These are phyloP conservation scores for Clonostachys byssicola DNA, from an alignment of 2,329 filamentous ascomycete genomes.

Conservation along the genomic window DNA sequence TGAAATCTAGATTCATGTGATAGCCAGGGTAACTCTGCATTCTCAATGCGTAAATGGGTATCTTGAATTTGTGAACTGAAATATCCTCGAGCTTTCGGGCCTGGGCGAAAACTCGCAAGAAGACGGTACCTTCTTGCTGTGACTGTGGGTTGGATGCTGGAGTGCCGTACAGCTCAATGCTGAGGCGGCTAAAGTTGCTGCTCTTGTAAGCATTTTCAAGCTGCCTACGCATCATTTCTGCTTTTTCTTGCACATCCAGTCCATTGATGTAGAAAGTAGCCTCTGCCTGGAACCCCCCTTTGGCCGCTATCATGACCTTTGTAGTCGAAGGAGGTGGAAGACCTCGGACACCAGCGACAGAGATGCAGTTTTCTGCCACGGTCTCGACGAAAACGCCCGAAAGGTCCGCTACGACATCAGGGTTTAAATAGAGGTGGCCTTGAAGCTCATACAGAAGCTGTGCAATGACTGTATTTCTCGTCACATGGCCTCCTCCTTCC, in stretches of 20 bases:
- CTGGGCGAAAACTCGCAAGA: constrained; percentile 40
- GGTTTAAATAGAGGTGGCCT: constrained; percentile 36
- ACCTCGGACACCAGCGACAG: constrained; percentile 19
- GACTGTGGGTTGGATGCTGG: constrained; percentile 28
- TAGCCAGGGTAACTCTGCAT: constrained; percentile 37
- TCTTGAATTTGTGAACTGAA: constrained; percentile 26
- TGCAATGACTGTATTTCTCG: constrained; percentile 20
- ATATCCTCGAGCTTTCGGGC: constrained; percentile 28
- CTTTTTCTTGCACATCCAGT: constrained; percentile 35
- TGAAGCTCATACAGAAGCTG: constrained; percentile 42
- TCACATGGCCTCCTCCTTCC: constrained; percentile 28
- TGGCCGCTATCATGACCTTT: constrained; percentile 35
- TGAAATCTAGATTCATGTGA: constrained; percentile 36
- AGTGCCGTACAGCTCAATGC: constrained; percentile 28
- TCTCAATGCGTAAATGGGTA: constrained; percentile 27
- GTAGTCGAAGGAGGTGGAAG: constrained; percentile 20
- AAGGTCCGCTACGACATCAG: constrained; percentile 34
- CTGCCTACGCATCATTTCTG: constrained; percentile 34
- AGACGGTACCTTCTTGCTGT: constrained; percentile 44
- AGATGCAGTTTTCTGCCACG: constrained; percentile 18
- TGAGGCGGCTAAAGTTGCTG: constrained; percentile 26
- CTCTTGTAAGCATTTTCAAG: constrained; percentile 22
- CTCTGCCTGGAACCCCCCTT: constrained; percentile 38
- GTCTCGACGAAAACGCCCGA: constrained; percentile 39
- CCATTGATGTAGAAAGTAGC: constrained; percentile 36